Evolutionary conservation across 129 eudicot genomes (phyloP).

Genomic region (Chrysanthemum lavandulifolium): DNA sequence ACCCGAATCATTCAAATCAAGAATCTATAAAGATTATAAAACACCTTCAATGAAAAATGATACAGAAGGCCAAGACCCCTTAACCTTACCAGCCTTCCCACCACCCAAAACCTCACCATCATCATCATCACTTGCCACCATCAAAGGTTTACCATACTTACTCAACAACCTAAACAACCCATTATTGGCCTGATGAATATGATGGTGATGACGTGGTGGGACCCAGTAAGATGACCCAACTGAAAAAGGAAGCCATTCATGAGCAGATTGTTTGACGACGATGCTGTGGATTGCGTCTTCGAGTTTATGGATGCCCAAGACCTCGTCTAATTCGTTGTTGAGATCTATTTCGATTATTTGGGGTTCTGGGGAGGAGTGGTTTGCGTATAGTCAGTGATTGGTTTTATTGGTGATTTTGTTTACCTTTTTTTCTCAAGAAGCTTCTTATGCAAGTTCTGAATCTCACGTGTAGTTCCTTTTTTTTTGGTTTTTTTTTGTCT

Average conservation of each 20-base stretch:
- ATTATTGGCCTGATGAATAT: neutral
- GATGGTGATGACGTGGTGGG: constrained; percentile 42
- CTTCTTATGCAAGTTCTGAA: no score
- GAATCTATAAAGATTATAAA: no score
- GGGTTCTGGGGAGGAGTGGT: constrained; percentile 41
- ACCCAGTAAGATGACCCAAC: constrained; percentile 67
- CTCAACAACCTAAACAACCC: constrained; percentile 33
- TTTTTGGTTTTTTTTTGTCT: no score
- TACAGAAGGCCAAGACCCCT: no score
- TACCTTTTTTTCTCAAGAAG: no score
- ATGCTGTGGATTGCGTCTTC: constrained; percentile 57
- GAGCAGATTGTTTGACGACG: constrained; percentile 45
- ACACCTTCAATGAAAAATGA: neutral
- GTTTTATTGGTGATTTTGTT: neutral
- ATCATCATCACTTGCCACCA: constrained; percentile 24
- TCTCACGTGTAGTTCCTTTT: no score
- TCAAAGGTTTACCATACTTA: constrained; percentile 15
- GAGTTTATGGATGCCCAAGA: constrained; percentile 41
- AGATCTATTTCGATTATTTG: constrained; percentile 50
- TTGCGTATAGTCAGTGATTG: constrained; percentile 26
- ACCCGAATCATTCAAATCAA: no score
- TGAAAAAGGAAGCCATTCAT: constrained; percentile 63
- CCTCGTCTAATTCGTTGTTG: constrained; percentile 36
- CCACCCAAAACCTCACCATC: no score
- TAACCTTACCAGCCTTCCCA: no score